Percentiles rank a stretch among this genome's conserved stretches.
These are phyloP conservation scores for Cronartium quercuum DNA, from an alignment of 1,284 basidiomycete genomes.

Conservation along the genomic window DNA sequence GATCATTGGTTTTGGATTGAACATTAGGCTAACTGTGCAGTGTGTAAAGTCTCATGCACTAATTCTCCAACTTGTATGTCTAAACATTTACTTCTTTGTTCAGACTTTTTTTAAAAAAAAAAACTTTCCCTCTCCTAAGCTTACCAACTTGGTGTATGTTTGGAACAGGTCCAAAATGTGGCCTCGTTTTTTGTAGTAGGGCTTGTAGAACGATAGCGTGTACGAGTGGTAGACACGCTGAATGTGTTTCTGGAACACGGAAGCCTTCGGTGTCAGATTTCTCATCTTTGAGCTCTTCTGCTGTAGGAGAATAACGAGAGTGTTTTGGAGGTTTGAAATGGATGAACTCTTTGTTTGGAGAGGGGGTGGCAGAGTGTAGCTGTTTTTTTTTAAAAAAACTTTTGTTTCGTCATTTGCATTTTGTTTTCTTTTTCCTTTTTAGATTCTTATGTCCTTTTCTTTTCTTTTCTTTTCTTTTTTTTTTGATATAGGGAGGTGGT, in stretches of 20 bases:
- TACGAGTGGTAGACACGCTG: background rate
- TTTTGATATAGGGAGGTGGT: too few relatives aligned
- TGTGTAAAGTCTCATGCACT: conserved; percentile 3
- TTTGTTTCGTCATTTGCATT: too few relatives aligned
- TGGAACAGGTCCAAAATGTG: conserved; percentile 7
- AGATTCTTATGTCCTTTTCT: too few relatives aligned
- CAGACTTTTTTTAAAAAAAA: background rate
- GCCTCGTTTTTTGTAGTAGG: conserved; percentile 18
- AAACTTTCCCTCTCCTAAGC: background rate
- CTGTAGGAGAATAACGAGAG: background rate
- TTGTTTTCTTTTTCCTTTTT: too few relatives aligned
- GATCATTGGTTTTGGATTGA: background rate
- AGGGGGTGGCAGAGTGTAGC: too few relatives aligned
- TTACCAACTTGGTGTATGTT: background rate
- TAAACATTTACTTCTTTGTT: background rate
- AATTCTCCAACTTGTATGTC: conserved; percentile 14
- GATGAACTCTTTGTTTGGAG: too few relatives aligned
- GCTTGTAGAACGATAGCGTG: background rate
- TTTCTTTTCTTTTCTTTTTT: too few relatives aligned
- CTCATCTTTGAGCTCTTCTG: conserved; percentile 1
- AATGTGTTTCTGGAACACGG: background rate
- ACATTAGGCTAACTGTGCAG: conserved; percentile 4
- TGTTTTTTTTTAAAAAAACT: too few relatives aligned
- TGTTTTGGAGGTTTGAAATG: too few relatives aligned
- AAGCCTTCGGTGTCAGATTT: background rate